A percentile compares a stretch with the other conserved stretches of the same genome.
Evolutionary conservation across 2,329 filamentous ascomycete species (phyloP).

Genomic region (Samsoniella hepiali): DNA sequence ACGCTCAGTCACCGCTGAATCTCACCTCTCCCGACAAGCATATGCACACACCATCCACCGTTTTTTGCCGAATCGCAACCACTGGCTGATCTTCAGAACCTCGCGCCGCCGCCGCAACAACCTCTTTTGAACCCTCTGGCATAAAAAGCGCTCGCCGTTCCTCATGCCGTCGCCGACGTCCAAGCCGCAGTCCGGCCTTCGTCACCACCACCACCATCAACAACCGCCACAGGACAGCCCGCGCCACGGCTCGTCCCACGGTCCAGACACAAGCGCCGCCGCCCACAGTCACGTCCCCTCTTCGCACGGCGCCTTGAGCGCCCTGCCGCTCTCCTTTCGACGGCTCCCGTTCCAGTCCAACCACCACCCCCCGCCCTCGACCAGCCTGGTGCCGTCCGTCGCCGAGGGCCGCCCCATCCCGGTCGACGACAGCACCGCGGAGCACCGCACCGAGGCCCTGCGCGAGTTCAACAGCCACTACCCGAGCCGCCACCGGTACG

Average conservation of each 20-base stretch:
- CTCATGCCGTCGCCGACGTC: conserved; percentile 8
- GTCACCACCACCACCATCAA: conserved; percentile 5
- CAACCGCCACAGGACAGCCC: background rate
- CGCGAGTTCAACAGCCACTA: conserved; percentile 58
- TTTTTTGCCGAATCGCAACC: background rate
- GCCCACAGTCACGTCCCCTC: background rate
- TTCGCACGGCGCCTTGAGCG: conserved; percentile 31
- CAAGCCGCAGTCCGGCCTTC: background rate
- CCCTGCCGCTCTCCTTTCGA: conserved; percentile 48
- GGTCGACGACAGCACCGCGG: conserved; percentile 53
- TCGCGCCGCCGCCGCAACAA: background rate
- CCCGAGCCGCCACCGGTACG: conserved; percentile 54
- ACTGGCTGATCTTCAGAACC: too few relatives aligned
- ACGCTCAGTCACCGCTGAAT: background rate
- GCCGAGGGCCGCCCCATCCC: conserved; percentile 55
- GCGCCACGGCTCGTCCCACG: background rate
- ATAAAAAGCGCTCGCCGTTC: background rate
- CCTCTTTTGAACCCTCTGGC: background rate
- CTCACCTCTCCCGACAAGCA: background rate
- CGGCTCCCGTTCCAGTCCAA: conserved; percentile 47
- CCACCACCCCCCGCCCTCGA: conserved; percentile 39
- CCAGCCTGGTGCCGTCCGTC: conserved; percentile 52
- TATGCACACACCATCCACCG: background rate
- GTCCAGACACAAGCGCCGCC: background rate
- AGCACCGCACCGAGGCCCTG: conserved; percentile 57